Conservation (phyloP, 805 yeast genomes). For the Metschnikowia picachoensis region DNA sequence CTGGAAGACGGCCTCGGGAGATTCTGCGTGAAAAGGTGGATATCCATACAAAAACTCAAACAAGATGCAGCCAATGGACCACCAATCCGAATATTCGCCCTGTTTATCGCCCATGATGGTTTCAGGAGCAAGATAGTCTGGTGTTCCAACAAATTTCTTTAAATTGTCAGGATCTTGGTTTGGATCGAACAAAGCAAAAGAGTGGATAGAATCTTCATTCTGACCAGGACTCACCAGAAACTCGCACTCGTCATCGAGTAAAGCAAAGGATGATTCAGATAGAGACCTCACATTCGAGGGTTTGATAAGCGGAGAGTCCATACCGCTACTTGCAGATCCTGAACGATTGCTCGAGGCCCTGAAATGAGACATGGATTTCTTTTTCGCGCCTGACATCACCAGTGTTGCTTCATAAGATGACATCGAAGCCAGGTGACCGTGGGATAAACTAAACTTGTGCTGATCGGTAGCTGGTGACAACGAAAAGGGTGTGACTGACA, state of each 20-base stretch:
- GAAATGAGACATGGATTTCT: constrained; percentile 17
- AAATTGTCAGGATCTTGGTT: constrained; percentile 42
- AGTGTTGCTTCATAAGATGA: constrained; percentile 13
- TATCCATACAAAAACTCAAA: constrained; percentile 90
- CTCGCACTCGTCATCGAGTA: constrained; percentile 46
- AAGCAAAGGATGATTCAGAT: constrained; percentile 55
- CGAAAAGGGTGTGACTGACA: constrained; percentile 43
- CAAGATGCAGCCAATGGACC: constrained; percentile 95
- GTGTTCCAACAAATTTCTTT: constrained; percentile 88
- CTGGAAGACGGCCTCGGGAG: constrained; percentile 77
- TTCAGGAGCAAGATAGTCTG: constrained; percentile 96
- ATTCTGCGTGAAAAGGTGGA: constrained; percentile 87
- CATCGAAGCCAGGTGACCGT: constrained; percentile 12
- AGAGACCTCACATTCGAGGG: constrained; percentile 47
- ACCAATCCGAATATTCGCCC: constrained; percentile 91
- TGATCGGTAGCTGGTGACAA: constrained; percentile 39
- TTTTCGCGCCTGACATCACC: constrained; percentile 12
- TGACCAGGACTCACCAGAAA: constrained; percentile 30
- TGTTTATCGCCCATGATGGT: constrained; percentile 83
- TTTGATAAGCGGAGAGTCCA: constrained; percentile 46
- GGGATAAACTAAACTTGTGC: constrained; percentile 12
- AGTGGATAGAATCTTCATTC: constrained; percentile 20
- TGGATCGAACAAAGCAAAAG: constrained; percentile 73
- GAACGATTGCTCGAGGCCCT: constrained; percentile 18
- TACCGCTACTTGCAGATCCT: constrained; percentile 38